A percentile compares a stretch with the other conserved stretches of the same genome.
phyloP scores from a whole-genome alignment of 2,329 filamentous ascomycete species.

The Didymella sp. region DNA sequence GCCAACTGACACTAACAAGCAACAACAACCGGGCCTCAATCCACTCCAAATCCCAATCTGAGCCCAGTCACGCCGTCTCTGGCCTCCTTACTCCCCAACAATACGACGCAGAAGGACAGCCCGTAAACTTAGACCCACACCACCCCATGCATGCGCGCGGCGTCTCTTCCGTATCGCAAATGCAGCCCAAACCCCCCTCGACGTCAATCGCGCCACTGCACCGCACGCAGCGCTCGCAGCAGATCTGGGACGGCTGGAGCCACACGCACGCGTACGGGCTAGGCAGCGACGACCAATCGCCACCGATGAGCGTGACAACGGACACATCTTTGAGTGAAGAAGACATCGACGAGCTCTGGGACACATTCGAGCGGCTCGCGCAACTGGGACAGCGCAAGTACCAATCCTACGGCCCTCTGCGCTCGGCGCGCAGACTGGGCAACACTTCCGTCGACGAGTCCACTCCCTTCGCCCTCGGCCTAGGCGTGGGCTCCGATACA shows the following conservation, averaged over 20 bases:
- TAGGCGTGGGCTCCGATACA: conserved; percentile 25
- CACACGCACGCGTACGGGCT: conserved; percentile 43
- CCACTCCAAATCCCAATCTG: conserved; percentile 51
- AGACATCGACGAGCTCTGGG: conserved; percentile 48
- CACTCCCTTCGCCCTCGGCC: conserved; percentile 6
- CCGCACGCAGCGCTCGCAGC: conserved; percentile 39
- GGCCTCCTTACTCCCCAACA: conserved; percentile 48
- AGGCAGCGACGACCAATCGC: conserved; percentile 41
- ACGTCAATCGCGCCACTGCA: conserved; percentile 29
- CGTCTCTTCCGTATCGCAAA: conserved; percentile 45
- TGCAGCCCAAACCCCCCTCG: conserved; percentile 38
- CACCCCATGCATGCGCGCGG: conserved; percentile 46
- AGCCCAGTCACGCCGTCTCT: conserved; percentile 48
- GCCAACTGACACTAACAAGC: conserved; percentile 50
- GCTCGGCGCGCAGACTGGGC: conserved; percentile 27
- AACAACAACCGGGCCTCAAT: conserved; percentile 50
- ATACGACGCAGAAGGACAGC: conserved; percentile 46
- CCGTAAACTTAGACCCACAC: conserved; percentile 38
- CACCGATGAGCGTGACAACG: conserved; percentile 41
- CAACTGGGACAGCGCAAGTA: conserved; percentile 25
- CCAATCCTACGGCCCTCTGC: conserved; percentile 22
- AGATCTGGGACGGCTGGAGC: conserved; percentile 45
- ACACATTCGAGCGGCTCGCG: conserved; percentile 36
- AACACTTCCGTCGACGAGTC: conserved; percentile 25
- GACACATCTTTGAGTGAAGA: conserved; percentile 45